Base-by-base conservation (phyloP, 805 yeast species). In the Grigorovia yakushimaensis region DNA sequence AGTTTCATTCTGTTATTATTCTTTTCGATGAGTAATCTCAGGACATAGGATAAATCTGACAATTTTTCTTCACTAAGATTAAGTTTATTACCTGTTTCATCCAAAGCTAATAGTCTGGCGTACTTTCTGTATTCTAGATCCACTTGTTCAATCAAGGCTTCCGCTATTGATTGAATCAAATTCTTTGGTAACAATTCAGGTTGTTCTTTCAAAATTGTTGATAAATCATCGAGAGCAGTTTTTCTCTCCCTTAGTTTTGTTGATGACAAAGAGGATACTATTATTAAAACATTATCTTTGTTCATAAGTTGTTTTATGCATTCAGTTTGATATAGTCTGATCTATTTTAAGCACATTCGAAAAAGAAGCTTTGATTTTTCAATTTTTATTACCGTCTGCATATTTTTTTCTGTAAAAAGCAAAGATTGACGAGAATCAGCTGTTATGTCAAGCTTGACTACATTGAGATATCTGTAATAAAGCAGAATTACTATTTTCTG, bases 241-340 rank as follows among this genome's bases (percentile, higher is more conserved):
- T 68, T 76, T 37, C 86, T 64, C 13, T 79, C 84, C 51, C 73
- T 74, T 30, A 77, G 64, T 54, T 74, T 80, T 2, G 71, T 50
- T 0, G 86, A 81, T 21, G 65, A 65, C 38, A 81, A 63, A 27
- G 52, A 33, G 40, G 52, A 55, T 13, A 19, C 46, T 45, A 24
- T 44, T 33, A 7, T 30, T 30, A 13, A 22, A 42, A 57, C 45
- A 30, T 44, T 45, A 8, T 42, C 39, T 37, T 40, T 49, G 36
- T 54, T 49, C 60, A 56, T 56, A 23, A 15, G 40, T 15, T 17
- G 30, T 22, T 20, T 39, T 20, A 27, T 39, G 33, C 33, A 27
- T 27, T 27, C 33, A 27, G 33, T 27, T n/a, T n/a, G n/a, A n/a
- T n/a, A n/a, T n/a, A n/a, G n/a, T n/a, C n/a, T n/a, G n/a, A n/a